Evolutionary conservation across 768 basidiomycete species (phyloP).

Genomic region (Chalciporus sphaerocephalus): DNA sequence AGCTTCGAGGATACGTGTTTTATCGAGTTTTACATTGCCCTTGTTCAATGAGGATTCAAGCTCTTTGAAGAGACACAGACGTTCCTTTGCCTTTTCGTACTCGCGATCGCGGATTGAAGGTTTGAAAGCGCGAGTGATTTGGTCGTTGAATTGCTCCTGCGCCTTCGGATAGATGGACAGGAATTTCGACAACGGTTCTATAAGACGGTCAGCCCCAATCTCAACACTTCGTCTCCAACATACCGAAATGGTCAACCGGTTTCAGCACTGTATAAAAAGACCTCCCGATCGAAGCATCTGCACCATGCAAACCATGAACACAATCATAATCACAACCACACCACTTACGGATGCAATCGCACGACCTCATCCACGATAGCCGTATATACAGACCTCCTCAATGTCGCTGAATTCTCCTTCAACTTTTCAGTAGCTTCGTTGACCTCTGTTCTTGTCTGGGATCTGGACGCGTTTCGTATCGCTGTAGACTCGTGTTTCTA

Average conservation of each 20-base stretch:
- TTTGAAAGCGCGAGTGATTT: conserved; percentile 1
- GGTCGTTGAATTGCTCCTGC: background rate
- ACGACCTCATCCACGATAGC: conserved; percentile 22
- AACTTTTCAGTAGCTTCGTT: conserved; percentile 14
- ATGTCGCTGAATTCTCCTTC: conserved; percentile 18
- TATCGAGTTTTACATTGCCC: background rate
- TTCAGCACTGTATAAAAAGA: conserved; percentile 2
- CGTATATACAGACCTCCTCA: conserved; percentile 22
- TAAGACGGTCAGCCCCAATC: too few relatives aligned
- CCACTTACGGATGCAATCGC: conserved; percentile 23
- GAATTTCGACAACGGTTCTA: conserved; percentile 13
- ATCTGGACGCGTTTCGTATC: background rate
- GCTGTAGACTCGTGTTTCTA: conserved; percentile 21
- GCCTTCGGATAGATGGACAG: conserved; percentile 14
- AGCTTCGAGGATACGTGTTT: background rate
- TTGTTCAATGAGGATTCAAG: background rate
- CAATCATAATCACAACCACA: background rate
- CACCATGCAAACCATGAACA: background rate
- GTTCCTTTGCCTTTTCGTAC: conserved; percentile 13
- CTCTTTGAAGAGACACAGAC: conserved; percentile 9
- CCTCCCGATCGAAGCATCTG: conserved; percentile 15
- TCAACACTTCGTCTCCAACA: background rate
- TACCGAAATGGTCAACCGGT: conserved; percentile 3
- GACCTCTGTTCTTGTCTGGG: background rate
- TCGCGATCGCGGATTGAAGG: conserved; percentile 6